Percentiles rank a stretch among this genome's conserved stretches.
Evolutionary conservation across 768 basidiomycete genomes (phyloP).

Genomic region (Leccinum arenicola): DNA sequence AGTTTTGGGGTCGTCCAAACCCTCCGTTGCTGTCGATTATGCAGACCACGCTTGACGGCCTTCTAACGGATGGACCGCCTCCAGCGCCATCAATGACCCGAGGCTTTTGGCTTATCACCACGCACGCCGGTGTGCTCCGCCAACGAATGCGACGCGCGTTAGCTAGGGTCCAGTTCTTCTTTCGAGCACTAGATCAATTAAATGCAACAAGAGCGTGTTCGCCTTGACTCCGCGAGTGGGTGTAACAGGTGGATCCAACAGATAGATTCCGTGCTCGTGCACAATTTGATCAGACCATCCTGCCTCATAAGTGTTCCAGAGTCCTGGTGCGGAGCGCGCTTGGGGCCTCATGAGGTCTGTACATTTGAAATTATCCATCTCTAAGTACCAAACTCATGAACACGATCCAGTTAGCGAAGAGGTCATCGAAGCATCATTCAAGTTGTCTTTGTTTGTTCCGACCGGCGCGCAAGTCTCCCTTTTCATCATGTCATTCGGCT

Average conservation of each 20-base stretch:
- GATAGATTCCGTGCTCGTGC: slow-evolving; percentile 1
- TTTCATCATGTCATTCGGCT: slow-evolving; percentile 19
- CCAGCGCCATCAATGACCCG: not conserved
- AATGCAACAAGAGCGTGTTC: slow-evolving; percentile 20
- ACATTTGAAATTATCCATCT: slow-evolving; percentile 22
- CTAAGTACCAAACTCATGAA: slow-evolving; percentile 1
- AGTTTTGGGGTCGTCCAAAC: slow-evolving; percentile 31
- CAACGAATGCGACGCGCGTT: slow-evolving; percentile 6
- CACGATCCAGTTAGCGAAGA: slow-evolving; percentile 5
- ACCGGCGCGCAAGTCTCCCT: not conserved
- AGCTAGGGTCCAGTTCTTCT: slow-evolving; percentile 19
- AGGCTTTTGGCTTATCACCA: slow-evolving; percentile 10
- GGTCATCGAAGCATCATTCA: slow-evolving; percentile 9
- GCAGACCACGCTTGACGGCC: slow-evolving; percentile 1
- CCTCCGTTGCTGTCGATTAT: slow-evolving; percentile 6
- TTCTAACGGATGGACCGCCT: not conserved
- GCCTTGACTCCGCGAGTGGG: slow-evolving; percentile 11
- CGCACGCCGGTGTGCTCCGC: slow-evolving; percentile 5
- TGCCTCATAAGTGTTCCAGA: not conserved
- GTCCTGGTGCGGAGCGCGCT: slow-evolving; percentile 8
- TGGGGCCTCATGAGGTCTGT: slow-evolving; percentile 4
- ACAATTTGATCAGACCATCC: slow-evolving; percentile 2
- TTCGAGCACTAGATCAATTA: slow-evolving; percentile 3
- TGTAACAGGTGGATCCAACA: slow-evolving; percentile 13
- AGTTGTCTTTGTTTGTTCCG: not conserved